Evolutionary conservation across 805 yeast species (phyloP).

Genomic region (Ogataea methylovora): DNA sequence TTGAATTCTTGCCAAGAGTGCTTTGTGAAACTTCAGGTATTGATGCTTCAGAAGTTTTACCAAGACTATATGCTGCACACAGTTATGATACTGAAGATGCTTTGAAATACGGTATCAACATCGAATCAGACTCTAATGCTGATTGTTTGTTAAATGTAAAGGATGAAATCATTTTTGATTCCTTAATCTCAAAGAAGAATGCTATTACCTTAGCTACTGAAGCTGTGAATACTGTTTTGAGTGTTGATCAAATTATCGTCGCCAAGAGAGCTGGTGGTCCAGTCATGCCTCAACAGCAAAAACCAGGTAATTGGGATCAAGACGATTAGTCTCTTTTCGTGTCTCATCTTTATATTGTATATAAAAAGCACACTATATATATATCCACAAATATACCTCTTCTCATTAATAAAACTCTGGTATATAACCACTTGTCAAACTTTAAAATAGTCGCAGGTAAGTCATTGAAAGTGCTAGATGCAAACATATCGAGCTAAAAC

Average conservation of each 20-base stretch:
- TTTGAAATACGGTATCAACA: conserved; percentile 56
- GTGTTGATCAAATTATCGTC: conserved; percentile 96
- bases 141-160: conserved; percentile 68
- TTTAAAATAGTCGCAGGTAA: no score
- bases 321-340: conserved; percentile 48
- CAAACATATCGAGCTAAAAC: no score
- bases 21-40: conserved; percentile 92
- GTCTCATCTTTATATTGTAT: no score
- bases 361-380: no score
- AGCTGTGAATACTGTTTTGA: conserved; percentile 82
- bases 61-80: conserved; percentile 85
- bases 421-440: no score
- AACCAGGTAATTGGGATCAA: conserved; percentile 95
- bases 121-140: conserved; percentile 56
- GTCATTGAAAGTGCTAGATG: no score
- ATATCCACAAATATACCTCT: no score
- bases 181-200: conserved; percentile 70
- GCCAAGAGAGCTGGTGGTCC: conserved; percentile 99
- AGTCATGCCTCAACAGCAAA: conserved; percentile 66
- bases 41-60: conserved; percentile 83
- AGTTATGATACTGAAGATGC: conserved; percentile 1
- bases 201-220: conserved; percentile 94
- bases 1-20: conserved; percentile 89
- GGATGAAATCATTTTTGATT: conserved; percentile 66
- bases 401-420: no score